Base-by-base conservation (phyloP, 768 basidiomycete species). In the Roridomyces roridus region DNA sequence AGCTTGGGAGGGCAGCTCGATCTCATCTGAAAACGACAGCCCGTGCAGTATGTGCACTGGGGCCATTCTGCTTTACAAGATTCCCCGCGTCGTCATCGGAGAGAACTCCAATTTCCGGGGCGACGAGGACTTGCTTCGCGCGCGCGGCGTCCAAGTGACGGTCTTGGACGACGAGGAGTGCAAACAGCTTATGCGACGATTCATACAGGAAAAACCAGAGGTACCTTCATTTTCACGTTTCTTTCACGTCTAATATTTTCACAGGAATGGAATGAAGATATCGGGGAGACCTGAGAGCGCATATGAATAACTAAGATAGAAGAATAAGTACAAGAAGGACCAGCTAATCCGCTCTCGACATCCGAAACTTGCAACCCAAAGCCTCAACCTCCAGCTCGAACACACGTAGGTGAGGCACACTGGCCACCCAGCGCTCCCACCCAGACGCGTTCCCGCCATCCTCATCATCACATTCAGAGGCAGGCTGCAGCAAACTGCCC, bases 11-110 rank as follows among this genome's bases (percentile, higher is more conserved):
- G 7, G 31, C n/a, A n/a, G n/a, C n/a, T 34, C 31, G 3, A 34
- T 34, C 11, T 34, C 31, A 11, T 3, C 31, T 34, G 51, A 31
- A 52, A 43, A 51, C 28, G 44, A 29, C 57, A 83, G 83, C 40
- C 88, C 87, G 2, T 88, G 87, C 63, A 78, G 72, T 48, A 87
- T 88, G 87, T 88, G 87, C 63, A 77, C 81, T 1, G 87, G 86
- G 8, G 81, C 86, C 1, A 82, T 85, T 23, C 55, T 85, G n/a
- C 73, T 87, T 10, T 87, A 85, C 70, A 80, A 81, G 42, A 87
- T 89, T 36, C 83, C 84, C 5, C 78, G 86, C 6, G 81, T 87
- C 8, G 85, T 89, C 11, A 82, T 89, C 43, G 86, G 86, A 17
- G 87, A 88, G 66, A 85, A 87, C 59, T 42, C 57, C 17, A 88